A percentile compares a stretch with the other conserved stretches of the same genome.
Evolutionary conservation across 257 asterid genomes (phyloP).

Genomic region (Ilex aquifolium): DNA sequence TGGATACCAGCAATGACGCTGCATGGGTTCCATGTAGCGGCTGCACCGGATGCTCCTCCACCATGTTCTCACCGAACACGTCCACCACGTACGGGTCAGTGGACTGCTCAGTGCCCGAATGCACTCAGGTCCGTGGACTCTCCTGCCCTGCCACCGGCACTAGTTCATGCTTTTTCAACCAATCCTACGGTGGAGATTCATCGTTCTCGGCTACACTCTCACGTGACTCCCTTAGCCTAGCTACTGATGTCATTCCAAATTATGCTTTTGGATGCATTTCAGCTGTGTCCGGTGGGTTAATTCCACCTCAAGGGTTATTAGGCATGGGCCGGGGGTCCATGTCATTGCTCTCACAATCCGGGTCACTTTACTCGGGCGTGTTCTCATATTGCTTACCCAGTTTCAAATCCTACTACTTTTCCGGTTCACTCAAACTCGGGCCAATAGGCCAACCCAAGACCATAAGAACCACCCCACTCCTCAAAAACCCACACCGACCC

Average conservation of each 20-base stretch:
- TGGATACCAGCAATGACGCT: slow-evolving; percentile 77
- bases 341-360: slow-evolving; percentile 69
- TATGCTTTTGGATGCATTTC: slow-evolving; percentile 78
- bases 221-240: slow-evolving; percentile 59
- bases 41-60: slow-evolving; percentile 63
- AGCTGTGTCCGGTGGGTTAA: slow-evolving; percentile 45
- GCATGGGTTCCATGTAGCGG: slow-evolving; percentile 93
- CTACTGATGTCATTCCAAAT: slow-evolving; percentile 42
- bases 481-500: slow-evolving; percentile 75
- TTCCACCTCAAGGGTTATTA: slow-evolving; percentile 78
- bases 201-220: slow-evolving; percentile 59
- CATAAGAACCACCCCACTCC: slow-evolving; percentile 70
- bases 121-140: slow-evolving; percentile 54
- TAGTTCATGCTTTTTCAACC: slow-evolving; percentile 60
- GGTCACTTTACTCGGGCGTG: slow-evolving; percentile 58
- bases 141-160: slow-evolving; percentile 47
- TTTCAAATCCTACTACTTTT: slow-evolving; percentile 73
- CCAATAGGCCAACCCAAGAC: slow-evolving; percentile 72
- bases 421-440: slow-evolving; percentile 87
- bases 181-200: slow-evolving; percentile 70
- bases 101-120: slow-evolving; percentile 71
- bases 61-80: slow-evolving; percentile 41
- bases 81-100: slow-evolving; percentile 53
- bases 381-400: slow-evolving; percentile 85
- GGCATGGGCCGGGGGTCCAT: slow-evolving; percentile 86